phyloP scores from a whole-genome alignment of 2,329 filamentous ascomycete species.

The Ophiostoma tasmaniense region DNA sequence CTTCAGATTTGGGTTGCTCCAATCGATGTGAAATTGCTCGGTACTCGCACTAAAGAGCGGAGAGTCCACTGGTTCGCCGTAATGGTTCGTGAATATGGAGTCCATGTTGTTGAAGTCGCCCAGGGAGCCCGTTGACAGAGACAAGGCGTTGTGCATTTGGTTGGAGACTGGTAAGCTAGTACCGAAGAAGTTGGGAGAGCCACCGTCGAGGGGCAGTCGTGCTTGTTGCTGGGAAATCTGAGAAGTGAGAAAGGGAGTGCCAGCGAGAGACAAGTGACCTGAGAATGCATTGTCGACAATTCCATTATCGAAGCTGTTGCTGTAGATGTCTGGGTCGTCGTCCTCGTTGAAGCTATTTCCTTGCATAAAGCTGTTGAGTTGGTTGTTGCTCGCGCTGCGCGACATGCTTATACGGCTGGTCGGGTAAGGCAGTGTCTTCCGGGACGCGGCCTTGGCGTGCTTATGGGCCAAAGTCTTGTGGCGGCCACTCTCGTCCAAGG shows the following conservation, averaged over 20 bases:
- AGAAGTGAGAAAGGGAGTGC: conserved; percentile 10
- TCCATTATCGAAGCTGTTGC: conserved; percentile 17
- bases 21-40: conserved; percentile 47
- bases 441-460: conserved; percentile 49
- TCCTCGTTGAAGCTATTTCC: conserved; percentile 14
- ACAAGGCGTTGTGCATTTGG: conserved; percentile 36
- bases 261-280: conserved; percentile 23
- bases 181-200: conserved; percentile 50
- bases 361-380: not conserved
- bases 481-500: conserved; percentile 55
- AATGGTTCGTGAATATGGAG: not conserved
- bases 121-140: conserved; percentile 46
- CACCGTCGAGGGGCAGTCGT: conserved; percentile 52
- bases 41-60: conserved; percentile 56
- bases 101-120: conserved; percentile 40
- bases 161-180: conserved; percentile 16
- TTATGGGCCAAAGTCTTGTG: conserved; percentile 53
- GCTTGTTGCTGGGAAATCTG: conserved; percentile 33
- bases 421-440: conserved; percentile 55
- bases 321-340: conserved; percentile 29
- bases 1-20: conserved; percentile 44
- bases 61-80: conserved; percentile 37
- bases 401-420: conserved; percentile 51
- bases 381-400: conserved; percentile 41
- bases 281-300: conserved; percentile 27